Percentiles rank a stretch among this genome's conserved stretches.
Evolutionary conservation across 2,329 filamentous ascomycete species (phyloP).

Genomic region (Penicillium verrucosum): DNA sequence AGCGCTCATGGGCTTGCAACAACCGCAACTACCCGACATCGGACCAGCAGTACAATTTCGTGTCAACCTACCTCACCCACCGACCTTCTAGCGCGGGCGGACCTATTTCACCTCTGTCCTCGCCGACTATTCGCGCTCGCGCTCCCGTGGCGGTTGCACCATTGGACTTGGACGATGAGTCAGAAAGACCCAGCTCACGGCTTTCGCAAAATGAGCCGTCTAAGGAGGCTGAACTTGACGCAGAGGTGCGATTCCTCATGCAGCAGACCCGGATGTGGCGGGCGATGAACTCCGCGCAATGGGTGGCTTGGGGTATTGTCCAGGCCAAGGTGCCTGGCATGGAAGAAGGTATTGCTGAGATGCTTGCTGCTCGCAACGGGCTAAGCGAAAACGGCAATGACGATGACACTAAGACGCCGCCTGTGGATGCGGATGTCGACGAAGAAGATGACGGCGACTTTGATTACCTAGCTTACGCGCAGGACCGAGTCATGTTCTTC

Average conservation of each 20-base stretch:
- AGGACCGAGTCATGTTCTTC: conserved; percentile 88
- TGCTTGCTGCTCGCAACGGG: conserved; percentile 13
- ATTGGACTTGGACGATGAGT: conserved; percentile 79
- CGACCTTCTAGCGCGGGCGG: conserved; percentile 52
- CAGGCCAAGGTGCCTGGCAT: conserved; percentile 83
- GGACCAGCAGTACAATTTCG: conserved; percentile 79
- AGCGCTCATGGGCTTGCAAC: conserved; percentile 64
- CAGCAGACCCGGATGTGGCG: conserved; percentile 83
- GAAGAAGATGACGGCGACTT: conserved; percentile 78
- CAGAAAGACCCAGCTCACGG: conserved; percentile 51
- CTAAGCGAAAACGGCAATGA: conserved; percentile 17
- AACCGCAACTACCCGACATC: conserved; percentile 68
- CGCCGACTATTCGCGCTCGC: conserved; percentile 51
- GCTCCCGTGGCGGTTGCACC: conserved; percentile 52
- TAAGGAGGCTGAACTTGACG: conserved; percentile 63
- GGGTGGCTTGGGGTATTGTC: conserved; percentile 95
- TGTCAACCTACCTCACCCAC: conserved; percentile 83
- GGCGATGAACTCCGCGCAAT: conserved; percentile 79
- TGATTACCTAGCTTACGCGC: conserved; percentile 87
- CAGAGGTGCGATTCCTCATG: conserved; percentile 66
- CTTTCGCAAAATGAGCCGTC: conserved; percentile 57
- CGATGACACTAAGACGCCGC: conserved; percentile 22
- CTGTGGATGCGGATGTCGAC: conserved; percentile 50
- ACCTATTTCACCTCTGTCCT: conserved; percentile 25
- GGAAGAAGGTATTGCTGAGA: conserved; percentile 43